These are phyloP conservation scores for Fraxinus sp. DNA, from an alignment of 305 asterid species.

Conservation along the genomic window DNA sequence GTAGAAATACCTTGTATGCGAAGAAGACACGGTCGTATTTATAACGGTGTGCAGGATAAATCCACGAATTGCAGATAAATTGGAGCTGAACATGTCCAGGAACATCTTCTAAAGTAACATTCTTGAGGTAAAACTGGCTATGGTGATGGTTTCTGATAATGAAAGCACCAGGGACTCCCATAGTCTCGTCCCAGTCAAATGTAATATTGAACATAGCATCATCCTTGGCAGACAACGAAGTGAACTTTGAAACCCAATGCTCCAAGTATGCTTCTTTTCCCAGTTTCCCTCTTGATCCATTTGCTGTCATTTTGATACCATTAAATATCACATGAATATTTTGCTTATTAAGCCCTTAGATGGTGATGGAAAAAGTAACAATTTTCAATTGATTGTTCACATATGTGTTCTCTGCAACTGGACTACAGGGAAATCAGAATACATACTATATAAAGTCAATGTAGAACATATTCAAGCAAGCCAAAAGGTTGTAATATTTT, in stretches of 20 bases:
- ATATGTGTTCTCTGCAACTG: background rate
- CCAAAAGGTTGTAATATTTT: background rate
- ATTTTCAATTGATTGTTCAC: background rate
- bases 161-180: constrained; percentile 79
- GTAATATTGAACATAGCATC: constrained; percentile 41
- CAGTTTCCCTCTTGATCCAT: constrained; percentile 48
- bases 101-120: constrained; percentile 57
- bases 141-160: constrained; percentile 68
- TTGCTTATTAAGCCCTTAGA: background rate
- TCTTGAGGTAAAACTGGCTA: constrained; percentile 68
- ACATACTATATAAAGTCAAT: background rate
- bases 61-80: constrained; percentile 88
- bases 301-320: constrained; percentile 25
- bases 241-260: constrained; percentile 53
- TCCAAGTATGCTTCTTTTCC: constrained; percentile 62
- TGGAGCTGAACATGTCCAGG: constrained; percentile 64
- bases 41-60: constrained; percentile 66
- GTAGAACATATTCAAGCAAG: background rate
- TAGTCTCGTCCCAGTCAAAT: constrained; percentile 65
- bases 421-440: background rate
- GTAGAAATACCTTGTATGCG: constrained; percentile 46
- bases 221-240: constrained; percentile 56
- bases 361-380: background rate
- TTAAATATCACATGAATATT: background rate
- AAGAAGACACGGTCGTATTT: constrained; percentile 72